Evolutionary conservation across 2,329 filamentous ascomycete genomes (phyloP).

Genomic region (Fusarium decemcellulare): DNA sequence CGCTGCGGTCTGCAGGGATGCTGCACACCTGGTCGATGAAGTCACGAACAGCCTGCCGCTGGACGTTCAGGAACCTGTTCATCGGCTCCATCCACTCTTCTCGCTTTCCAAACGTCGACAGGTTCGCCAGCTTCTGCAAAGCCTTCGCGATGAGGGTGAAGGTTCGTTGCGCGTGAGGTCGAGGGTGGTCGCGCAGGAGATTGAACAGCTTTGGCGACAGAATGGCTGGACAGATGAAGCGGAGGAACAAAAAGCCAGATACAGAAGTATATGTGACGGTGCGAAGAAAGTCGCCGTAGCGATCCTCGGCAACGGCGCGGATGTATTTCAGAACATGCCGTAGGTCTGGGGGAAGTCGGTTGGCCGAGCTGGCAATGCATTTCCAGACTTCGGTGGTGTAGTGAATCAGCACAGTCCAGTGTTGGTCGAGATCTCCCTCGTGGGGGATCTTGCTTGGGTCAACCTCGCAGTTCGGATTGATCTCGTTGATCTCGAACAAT

Average conservation of each 20-base stretch:
- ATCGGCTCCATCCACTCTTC: constrained; percentile 99
- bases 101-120: constrained; percentile 92
- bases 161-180: constrained; percentile 85
- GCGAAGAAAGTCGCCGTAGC: constrained; percentile 92
- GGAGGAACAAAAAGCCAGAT: constrained; percentile 92
- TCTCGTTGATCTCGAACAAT: constrained; percentile 89
- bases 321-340: constrained; percentile 92
- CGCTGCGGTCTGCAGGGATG: constrained; percentile 80
- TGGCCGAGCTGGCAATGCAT: constrained; percentile 81
- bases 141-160: constrained; percentile 94
- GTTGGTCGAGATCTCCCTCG: constrained; percentile 81
- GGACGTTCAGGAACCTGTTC: constrained; percentile 86
- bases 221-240: constrained; percentile 97
- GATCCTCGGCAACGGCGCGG: constrained; percentile 91
- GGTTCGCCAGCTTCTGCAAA: constrained; percentile 89
- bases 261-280: constrained; percentile 95
- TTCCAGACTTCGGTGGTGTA: constrained; percentile 90
- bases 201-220: constrained; percentile 95
- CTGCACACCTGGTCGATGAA: constrained; percentile 91
- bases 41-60: constrained; percentile 85
- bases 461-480: constrained; percentile 94
- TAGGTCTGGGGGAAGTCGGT: constrained; percentile 83
- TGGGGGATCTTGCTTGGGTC: constrained; percentile 82
- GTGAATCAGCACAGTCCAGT: constrained; percentile 84
- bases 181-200: constrained; percentile 85